phyloP scores from a whole-genome alignment of 495 filamentous ascomycete species.

The Chaetomium fimeti region DNA sequence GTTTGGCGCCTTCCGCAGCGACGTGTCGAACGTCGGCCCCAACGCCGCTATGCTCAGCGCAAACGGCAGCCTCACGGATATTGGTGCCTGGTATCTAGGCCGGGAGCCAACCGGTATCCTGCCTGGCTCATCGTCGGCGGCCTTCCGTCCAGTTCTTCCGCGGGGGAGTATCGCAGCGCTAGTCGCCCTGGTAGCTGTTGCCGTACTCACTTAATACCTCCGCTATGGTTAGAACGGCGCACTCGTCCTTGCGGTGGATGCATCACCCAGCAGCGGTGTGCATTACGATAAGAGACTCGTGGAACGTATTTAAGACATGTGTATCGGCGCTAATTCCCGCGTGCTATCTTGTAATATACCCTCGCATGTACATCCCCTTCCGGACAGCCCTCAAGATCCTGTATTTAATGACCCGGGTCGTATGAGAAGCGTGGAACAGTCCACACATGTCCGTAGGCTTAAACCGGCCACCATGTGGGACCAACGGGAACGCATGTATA shows the following conservation, averaged over 20 bases:
- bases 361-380: not conserved
- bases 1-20: constrained; percentile 69
- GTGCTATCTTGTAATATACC: not conserved
- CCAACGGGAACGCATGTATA: not conserved
- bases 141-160: constrained; percentile 1
- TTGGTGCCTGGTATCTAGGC: constrained; percentile 73
- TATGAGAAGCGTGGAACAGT: not conserved
- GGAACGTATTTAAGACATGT: not conserved
- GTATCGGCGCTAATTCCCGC: not conserved
- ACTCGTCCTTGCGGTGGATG: not conserved
- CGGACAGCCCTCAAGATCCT: too few relatives aligned
- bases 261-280: not conserved
- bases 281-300: not conserved
- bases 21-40: constrained; percentile 65
- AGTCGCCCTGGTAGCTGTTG: not conserved
- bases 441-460: not conserved
- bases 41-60: constrained; percentile 64
- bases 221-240: too few relatives aligned
- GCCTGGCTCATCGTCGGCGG: constrained; percentile 11
- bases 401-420: not conserved
- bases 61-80: constrained; percentile 63
- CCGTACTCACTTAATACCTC: not conserved
- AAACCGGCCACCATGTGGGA: not conserved
- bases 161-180: not conserved
- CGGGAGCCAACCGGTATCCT: constrained; percentile 48